Evolutionary conservation across 2,329 filamentous ascomycete genomes (phyloP).

Genomic region (Fusarium sp.): DNA sequence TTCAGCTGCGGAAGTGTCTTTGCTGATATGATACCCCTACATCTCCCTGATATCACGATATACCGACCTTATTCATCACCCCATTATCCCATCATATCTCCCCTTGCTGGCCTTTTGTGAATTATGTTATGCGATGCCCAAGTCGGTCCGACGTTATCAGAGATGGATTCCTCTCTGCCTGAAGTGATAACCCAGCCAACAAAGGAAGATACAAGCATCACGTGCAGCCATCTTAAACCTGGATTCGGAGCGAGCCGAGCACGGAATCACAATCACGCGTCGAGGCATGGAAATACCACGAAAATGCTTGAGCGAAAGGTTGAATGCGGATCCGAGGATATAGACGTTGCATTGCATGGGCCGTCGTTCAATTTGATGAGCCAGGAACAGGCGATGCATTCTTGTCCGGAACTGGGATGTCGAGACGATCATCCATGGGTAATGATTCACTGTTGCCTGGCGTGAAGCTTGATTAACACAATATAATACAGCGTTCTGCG

Average conservation of each 20-base stretch:
- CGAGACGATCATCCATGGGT: not conserved
- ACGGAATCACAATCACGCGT: not conserved
- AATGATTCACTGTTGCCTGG: not conserved
- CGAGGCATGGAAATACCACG: not conserved
- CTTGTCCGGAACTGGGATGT: conserved; percentile 26
- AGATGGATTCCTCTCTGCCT: conserved; percentile 15
- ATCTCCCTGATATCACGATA: not conserved
- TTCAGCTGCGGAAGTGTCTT: not conserved
- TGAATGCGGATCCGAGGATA: conserved; percentile 17
- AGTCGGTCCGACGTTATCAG: not conserved
- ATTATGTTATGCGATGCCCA: not conserved
- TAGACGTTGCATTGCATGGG: not conserved
- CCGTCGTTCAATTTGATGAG: conserved; percentile 7
- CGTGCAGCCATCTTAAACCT: not conserved
- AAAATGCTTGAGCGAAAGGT: not conserved
- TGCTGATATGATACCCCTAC: conserved; percentile 3
- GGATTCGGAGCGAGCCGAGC: not conserved
- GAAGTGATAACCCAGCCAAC: not conserved
- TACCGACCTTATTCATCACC: not conserved
- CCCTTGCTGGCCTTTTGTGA: not conserved
- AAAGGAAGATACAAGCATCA: not conserved
- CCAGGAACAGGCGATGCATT: conserved; percentile 17
- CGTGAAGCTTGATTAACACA: not conserved
- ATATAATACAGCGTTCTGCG: conserved; percentile 14
- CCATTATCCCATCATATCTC: not conserved